Evolutionary conservation across 225 moss, liverwort and hornwort species (phyloP).

Genomic region (Marchantia paleacea): DNA sequence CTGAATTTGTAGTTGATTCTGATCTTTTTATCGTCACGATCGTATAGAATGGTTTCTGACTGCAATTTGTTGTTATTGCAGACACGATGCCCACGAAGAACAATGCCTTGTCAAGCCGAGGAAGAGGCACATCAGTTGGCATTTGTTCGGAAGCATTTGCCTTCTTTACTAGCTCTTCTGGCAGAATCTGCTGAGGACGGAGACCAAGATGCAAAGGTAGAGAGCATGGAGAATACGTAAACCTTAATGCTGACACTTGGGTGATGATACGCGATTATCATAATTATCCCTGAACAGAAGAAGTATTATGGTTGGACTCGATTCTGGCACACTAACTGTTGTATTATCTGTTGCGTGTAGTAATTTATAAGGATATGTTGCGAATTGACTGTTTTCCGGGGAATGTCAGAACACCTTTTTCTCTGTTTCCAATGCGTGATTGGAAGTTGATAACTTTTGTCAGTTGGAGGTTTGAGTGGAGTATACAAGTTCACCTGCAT

Average conservation of each 20-base stretch:
- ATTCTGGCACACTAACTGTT: background rate
- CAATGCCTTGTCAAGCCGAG: conserved; percentile 85
- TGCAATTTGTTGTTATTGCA: conserved; percentile 22
- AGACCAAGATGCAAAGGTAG: conserved; percentile 68
- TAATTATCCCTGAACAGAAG: background rate
- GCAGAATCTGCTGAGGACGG: conserved; percentile 78
- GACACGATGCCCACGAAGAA: conserved; percentile 74
- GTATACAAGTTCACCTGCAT: no score
- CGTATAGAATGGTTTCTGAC: background rate
- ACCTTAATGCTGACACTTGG: background rate
- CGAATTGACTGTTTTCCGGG: no score
- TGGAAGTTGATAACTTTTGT: no score
- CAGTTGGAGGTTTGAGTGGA: no score
- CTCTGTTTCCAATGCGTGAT: no score
- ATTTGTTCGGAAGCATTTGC: conserved; percentile 74
- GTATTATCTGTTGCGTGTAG: no score
- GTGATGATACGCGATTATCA: background rate
- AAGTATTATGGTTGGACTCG: background rate
- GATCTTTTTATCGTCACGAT: background rate
- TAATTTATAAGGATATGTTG: no score
- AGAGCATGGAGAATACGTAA: background rate
- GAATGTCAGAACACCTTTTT: no score
- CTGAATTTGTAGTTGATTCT: no score
- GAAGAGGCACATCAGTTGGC: conserved; percentile 88
- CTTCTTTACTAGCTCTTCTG: conserved; percentile 68